A percentile compares a stretch with the other conserved stretches of the same genome.
These are phyloP conservation scores for Plasmopara viticola DNA, from an alignment of 352 stramenopile genomes.

Conservation along the genomic window DNA sequence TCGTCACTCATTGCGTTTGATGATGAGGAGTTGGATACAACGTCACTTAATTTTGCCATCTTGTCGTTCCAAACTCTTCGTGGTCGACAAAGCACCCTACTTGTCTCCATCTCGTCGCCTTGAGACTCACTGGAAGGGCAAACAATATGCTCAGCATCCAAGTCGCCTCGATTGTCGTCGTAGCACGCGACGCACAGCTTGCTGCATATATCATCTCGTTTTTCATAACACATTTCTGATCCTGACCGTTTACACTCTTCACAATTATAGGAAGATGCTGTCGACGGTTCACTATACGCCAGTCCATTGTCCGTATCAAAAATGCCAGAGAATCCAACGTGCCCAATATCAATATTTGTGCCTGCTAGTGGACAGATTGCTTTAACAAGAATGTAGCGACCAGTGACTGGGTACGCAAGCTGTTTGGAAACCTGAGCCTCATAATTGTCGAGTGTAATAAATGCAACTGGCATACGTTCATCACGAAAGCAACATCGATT, in stretches of 20 bases:
- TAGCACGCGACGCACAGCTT: conserved; percentile 75
- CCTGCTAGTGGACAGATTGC: conserved; percentile 54
- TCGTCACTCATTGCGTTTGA: conserved; percentile 1
- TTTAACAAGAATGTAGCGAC: conserved; percentile 78
- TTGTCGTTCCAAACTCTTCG: conserved; percentile 52
- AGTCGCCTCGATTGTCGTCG: conserved; percentile 60
- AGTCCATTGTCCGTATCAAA: conserved; percentile 80
- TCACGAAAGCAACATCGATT: conserved; percentile 44
- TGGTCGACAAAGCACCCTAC: conserved; percentile 39
- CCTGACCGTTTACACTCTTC: conserved; percentile 54
- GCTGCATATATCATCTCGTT: conserved; percentile 44
- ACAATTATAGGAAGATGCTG: conserved; percentile 33
- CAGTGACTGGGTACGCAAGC: conserved; percentile 53
- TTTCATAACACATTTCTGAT: conserved; percentile 50
- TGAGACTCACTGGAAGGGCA: conserved; percentile 30
- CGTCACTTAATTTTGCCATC: conserved; percentile 29
- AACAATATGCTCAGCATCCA: conserved; percentile 48
- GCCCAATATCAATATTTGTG: conserved; percentile 81
- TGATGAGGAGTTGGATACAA: conserved; percentile 31
- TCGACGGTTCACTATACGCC: conserved; percentile 57
- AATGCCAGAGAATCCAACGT: conserved; percentile 69
- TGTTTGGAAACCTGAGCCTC: conserved; percentile 76
- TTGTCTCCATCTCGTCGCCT: conserved; percentile 27
- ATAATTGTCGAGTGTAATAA: conserved; percentile 72
- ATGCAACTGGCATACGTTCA: conserved; percentile 62